These are phyloP conservation scores for Diplocarpon rosae DNA, from an alignment of 2,329 filamentous ascomycete species.

Conservation along the genomic window DNA sequence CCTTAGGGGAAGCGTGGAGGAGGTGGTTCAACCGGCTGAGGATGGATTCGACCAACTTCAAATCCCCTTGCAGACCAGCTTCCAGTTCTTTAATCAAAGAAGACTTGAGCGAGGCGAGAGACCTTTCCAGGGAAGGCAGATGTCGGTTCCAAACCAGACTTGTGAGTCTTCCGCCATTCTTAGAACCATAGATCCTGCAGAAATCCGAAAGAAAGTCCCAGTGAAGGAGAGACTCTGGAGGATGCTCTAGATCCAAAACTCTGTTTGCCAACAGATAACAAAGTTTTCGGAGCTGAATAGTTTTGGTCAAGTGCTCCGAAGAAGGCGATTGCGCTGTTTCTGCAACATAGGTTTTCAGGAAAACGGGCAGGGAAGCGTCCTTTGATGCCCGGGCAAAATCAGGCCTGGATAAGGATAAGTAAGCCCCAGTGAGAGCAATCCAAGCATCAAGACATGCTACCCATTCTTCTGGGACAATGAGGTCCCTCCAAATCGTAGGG, in stretches of 20 bases:
- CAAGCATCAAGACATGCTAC: conserved; percentile 66
- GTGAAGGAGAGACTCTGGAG: conserved; percentile 39
- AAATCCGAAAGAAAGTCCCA: conserved; percentile 63
- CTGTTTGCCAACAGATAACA: conserved; percentile 54
- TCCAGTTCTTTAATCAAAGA: conserved; percentile 53
- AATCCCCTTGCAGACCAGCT: conserved; percentile 42
- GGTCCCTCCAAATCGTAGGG: conserved; percentile 57
- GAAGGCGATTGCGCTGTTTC: conserved; percentile 34
- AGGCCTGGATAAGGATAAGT: conserved; percentile 46
- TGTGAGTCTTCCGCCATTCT: conserved; percentile 40
- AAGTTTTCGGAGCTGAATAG: conserved; percentile 44
- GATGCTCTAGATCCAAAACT: conserved; percentile 36
- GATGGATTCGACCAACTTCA: conserved; percentile 41
- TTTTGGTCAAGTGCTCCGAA: conserved; percentile 23
- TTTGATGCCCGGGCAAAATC: conserved; percentile 41
- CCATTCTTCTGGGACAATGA: conserved; percentile 64
- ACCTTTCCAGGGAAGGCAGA: conserved; percentile 39
- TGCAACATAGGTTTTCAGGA: conserved; percentile 56
- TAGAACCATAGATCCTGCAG: conserved; percentile 55
- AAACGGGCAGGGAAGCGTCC: conserved; percentile 48
- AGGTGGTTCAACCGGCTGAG: conserved; percentile 53
- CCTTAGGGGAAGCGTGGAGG: conserved; percentile 47
- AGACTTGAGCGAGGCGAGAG: conserved; percentile 49
- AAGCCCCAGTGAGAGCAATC: conserved; percentile 54
- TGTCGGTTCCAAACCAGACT: conserved; percentile 42